Conservation (phyloP, 2,329 filamentous ascomycete genomes). For the Nemania sp. region DNA sequence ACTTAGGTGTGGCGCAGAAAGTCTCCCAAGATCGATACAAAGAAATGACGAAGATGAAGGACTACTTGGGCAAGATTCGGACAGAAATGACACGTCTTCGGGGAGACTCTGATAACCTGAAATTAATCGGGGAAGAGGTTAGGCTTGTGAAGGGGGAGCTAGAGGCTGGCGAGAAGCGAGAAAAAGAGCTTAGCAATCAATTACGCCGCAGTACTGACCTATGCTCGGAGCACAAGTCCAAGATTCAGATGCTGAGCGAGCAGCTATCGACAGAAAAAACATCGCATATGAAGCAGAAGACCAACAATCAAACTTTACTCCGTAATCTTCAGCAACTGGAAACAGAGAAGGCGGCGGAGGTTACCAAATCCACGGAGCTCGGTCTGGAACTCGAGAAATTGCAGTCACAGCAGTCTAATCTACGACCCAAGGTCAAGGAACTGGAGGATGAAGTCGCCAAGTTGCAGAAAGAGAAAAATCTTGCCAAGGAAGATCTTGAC, state of each 20-base stretch:
- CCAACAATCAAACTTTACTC: constrained; percentile 61
- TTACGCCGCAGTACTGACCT: constrained; percentile 71
- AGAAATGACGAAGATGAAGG: constrained; percentile 79
- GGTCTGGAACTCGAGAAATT: constrained; percentile 70
- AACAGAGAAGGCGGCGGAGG: constrained; percentile 76
- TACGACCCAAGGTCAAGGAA: constrained; percentile 65
- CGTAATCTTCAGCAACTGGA: constrained; percentile 80
- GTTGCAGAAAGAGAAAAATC: constrained; percentile 68
- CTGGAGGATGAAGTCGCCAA: constrained; percentile 75
- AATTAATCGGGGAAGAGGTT: constrained; percentile 75
- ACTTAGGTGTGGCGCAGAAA: constrained; percentile 83
- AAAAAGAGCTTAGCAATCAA: constrained; percentile 80
- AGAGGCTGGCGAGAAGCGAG: constrained; percentile 76
- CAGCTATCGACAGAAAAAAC: constrained; percentile 77
- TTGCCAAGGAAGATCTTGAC: constrained; percentile 77
- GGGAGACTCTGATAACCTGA: constrained; percentile 75
- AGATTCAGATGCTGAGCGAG: constrained; percentile 78
- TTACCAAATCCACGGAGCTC: constrained; percentile 72
- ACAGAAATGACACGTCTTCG: constrained; percentile 81
- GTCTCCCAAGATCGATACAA: constrained; percentile 87
- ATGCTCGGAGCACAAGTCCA: constrained; percentile 72
- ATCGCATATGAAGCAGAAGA: constrained; percentile 76
- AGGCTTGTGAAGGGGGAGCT: constrained; percentile 63
- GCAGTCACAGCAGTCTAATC: constrained; percentile 72
- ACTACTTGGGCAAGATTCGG: constrained; percentile 81